phyloP scores from a whole-genome alignment of 2,329 filamentous ascomycete genomes.

The Sodiomyces alkalinus region DNA sequence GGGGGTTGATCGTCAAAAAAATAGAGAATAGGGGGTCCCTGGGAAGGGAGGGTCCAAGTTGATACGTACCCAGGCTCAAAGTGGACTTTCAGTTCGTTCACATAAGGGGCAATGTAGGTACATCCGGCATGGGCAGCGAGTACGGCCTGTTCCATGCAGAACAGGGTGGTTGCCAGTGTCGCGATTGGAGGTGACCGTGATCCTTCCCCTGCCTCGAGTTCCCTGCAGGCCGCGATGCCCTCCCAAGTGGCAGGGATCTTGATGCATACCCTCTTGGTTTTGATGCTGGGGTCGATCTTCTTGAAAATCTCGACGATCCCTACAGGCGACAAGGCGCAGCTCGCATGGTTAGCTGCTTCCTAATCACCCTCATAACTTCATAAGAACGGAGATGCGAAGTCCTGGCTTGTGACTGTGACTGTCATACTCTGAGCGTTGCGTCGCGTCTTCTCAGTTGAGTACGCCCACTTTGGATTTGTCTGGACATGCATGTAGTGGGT shows the following conservation, averaged over 20 bases:
- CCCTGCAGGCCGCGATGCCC: slow-evolving; percentile 42
- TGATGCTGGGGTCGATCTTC: slow-evolving; percentile 25
- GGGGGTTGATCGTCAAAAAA: too few relatives aligned
- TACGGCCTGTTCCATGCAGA: slow-evolving; percentile 43
- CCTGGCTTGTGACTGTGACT: too few relatives aligned
- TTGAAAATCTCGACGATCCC: slow-evolving; percentile 34
- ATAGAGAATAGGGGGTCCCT: too few relatives aligned
- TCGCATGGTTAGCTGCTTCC: too few relatives aligned
- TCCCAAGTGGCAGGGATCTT: slow-evolving; percentile 51
- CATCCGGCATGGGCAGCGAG: slow-evolving; percentile 42
- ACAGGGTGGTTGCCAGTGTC: slow-evolving; percentile 48
- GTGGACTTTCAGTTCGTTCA: slow-evolving; percentile 50
- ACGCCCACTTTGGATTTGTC: slow-evolving; percentile 40
- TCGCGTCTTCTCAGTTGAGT: slow-evolving; percentile 31
- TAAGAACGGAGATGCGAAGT: neutral
- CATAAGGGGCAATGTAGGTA: slow-evolving; percentile 49
- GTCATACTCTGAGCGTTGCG: slow-evolving; percentile 36
- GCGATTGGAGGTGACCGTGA: too few relatives aligned
- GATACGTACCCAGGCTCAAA: slow-evolving; percentile 30
- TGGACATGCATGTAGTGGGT: slow-evolving; percentile 41
- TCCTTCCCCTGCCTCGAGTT: slow-evolving; percentile 25
- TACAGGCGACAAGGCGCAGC: slow-evolving; percentile 15
- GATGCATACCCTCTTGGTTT: slow-evolving; percentile 38
- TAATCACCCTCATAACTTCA: too few relatives aligned
- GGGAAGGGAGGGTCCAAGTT: neutral